Evolutionary conservation across 176 grass and related monocot genomes (phyloP), one percentile per base, ranked within the genome.

Genomic region (Oryza glumipatula): DNA sequence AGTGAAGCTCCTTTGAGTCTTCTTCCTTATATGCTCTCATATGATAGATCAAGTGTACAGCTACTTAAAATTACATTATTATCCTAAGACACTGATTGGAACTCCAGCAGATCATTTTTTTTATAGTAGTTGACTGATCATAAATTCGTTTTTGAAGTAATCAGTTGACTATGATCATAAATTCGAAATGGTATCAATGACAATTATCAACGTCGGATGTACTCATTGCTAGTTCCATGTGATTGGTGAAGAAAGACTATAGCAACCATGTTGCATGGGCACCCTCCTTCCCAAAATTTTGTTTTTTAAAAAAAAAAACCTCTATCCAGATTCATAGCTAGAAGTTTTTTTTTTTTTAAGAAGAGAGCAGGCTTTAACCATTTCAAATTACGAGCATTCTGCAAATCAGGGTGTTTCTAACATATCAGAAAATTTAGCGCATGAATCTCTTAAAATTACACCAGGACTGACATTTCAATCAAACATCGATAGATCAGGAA

Each of bases 21-120:
- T 77, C 89, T 99, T 35, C 89, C 89, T 70, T 96, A 96, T 76
- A 92, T 96, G 91, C 67, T 82, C 6, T 94, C 93, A 9, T 96
- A 96, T 39, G 93, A 99, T 23, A 77, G 86, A 86, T 94, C 84
- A 9, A 94, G 81, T 22, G 91, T 99, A 5, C 93, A 88, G 72
- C 94, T 96, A 81, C 91, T 96, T 83, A 77, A 61, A 73, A 23
- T 96, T 81, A 74, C 78, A 16, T 21, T 38, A 17, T 70, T 10
- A 11, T 69, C 69, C 9, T 79, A 74, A 33, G 72, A 41, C 46
- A 61, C 14, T 30, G 23, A 19, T 3, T 19, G 3, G 11, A 65
- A 11, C 38, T 73, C 24, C 36, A 9, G 0, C 6, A 17, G 16
- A 4, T 36, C 17, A 1, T 0, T 72, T 3, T 72, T 3, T 11